Conservation (phyloP, 2,329 filamentous ascomycete species). For the Aspergillus floridensis region DNA sequence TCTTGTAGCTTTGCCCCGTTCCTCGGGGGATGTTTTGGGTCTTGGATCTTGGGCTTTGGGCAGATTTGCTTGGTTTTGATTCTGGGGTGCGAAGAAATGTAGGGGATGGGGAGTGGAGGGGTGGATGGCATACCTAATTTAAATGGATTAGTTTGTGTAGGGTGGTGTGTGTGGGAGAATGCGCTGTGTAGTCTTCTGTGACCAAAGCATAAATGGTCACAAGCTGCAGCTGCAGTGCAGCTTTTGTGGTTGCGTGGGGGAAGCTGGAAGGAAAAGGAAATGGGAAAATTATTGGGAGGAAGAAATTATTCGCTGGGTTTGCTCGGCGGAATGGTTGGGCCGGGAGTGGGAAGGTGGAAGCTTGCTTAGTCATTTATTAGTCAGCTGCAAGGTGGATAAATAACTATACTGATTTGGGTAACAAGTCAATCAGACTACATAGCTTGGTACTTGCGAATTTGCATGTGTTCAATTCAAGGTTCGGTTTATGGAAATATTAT, state of each 20-base stretch:
- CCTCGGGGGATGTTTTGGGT: neutral
- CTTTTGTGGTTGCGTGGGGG: neutral
- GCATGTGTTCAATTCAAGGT: too few species aligned
- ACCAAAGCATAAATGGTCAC: neutral
- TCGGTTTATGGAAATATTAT: too few species aligned
- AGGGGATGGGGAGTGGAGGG: neutral
- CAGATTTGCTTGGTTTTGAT: neutral
- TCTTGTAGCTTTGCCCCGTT: constrained; percentile 7
- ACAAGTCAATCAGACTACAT: too few species aligned
- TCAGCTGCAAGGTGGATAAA: neutral
- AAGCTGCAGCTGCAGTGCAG: neutral
- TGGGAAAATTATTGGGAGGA: constrained; percentile 2
- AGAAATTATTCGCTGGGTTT: neutral
- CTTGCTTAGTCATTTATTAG: constrained; percentile 7
- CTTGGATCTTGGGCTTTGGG: neutral
- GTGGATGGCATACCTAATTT: constrained; percentile 4
- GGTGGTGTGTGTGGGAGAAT: neutral
- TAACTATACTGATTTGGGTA: too few species aligned
- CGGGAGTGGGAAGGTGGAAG: neutral
- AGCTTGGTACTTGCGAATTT: too few species aligned
- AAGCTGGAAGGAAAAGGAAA: neutral
- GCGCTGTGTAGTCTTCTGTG: too few species aligned
- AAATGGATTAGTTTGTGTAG: neutral
- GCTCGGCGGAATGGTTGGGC: constrained; percentile 4
- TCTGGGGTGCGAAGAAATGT: neutral